A percentile compares a stretch with the other conserved stretches of the same genome.
phyloP scores from a whole-genome alignment of 1,284 basidiomycete genomes.

The Ceratorhiza oryzae-sativae region DNA sequence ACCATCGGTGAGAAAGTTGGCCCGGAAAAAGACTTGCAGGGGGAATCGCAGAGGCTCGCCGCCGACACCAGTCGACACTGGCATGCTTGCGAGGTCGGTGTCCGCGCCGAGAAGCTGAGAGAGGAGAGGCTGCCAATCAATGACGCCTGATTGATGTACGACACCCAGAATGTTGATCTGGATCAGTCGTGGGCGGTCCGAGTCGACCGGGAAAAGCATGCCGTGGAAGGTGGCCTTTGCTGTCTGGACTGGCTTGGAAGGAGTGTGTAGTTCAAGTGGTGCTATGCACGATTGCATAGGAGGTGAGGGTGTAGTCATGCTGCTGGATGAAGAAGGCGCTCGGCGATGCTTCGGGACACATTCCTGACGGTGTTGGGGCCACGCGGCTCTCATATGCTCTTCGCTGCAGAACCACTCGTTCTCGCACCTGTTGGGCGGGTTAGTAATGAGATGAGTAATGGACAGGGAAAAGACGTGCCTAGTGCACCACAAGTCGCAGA shows the following conservation, averaged over 20 bases:
- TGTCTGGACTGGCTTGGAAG: constrained; percentile 31
- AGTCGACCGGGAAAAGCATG: constrained; percentile 73
- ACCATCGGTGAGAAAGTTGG: constrained; percentile 43
- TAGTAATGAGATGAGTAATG: neutral
- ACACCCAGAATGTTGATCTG: constrained; percentile 38
- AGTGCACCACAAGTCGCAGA: constrained; percentile 34
- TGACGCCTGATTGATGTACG: constrained; percentile 30
- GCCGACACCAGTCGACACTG: constrained; percentile 42
- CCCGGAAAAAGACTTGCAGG: constrained; percentile 44
- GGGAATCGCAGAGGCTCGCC: constrained; percentile 44
- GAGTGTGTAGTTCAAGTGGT: constrained; percentile 18
- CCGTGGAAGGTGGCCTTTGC: constrained; percentile 57
- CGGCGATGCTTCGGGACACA: constrained; percentile 21
- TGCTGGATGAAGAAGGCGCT: constrained; percentile 14
- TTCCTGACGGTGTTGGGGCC: constrained; percentile 27
- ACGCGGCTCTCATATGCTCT: constrained; percentile 22
- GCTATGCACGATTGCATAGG: constrained; percentile 33
- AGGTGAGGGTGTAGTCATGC: constrained; percentile 23
- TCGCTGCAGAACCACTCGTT: constrained; percentile 60
- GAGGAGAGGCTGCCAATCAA: constrained; percentile 38
- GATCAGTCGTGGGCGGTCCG: constrained; percentile 55
- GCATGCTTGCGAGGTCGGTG: constrained; percentile 24
- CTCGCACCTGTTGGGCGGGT: constrained; percentile 8
- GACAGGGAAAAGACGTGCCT: neutral
- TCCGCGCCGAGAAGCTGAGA: constrained; percentile 31